Conservation (phyloP, 371 early-diverging fungal genomes). For the Saksenaea oblongispora region DNA sequence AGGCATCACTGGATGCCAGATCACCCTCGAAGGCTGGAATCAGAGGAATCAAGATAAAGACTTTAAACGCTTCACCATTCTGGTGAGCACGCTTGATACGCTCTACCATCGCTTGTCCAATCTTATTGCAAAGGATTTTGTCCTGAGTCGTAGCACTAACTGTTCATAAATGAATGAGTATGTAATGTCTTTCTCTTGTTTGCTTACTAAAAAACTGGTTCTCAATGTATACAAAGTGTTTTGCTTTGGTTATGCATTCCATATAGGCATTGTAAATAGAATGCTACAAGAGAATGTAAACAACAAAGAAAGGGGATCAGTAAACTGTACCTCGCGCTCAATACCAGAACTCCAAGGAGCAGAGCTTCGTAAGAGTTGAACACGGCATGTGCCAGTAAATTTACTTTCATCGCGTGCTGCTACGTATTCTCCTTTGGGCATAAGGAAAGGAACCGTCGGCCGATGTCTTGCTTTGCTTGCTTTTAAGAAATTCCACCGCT, state of each 20-base stretch:
- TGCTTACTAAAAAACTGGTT: slow-evolving; percentile 87
- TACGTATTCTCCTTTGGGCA: slow-evolving; percentile 80
- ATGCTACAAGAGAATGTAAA: slow-evolving; percentile 35
- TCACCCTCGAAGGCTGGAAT: slow-evolving; percentile 92
- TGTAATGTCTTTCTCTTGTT: neutral
- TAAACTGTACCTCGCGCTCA: slow-evolving; percentile 41
- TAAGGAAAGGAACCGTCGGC: slow-evolving; percentile 66
- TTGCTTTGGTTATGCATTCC: slow-evolving; percentile 72
- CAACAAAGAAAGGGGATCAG: neutral
- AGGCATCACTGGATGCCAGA: slow-evolving; percentile 72
- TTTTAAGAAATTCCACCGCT: slow-evolving; percentile 91
- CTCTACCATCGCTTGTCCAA: slow-evolving; percentile 62
- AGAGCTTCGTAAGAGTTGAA: slow-evolving; percentile 70
- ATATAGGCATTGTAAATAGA: slow-evolving; percentile 88
- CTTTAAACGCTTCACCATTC: slow-evolving; percentile 70
- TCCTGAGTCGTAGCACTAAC: slow-evolving; percentile 43
- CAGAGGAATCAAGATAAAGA: slow-evolving; percentile 87
- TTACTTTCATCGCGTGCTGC: slow-evolving; percentile 65
- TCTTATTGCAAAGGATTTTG: slow-evolving; percentile 30
- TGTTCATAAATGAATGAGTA: slow-evolving; percentile 7
- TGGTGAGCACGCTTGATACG: slow-evolving; percentile 79
- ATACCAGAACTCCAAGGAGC: slow-evolving; percentile 73
- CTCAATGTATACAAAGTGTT: slow-evolving; percentile 91
- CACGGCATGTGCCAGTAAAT: slow-evolving; percentile 65
- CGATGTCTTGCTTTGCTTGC: slow-evolving; percentile 66